A percentile compares a stretch with the other conserved stretches of the same genome.
Evolutionary conservation across 2,329 filamentous ascomycete species (phyloP).

Genomic region (Epichloe bromicola): DNA sequence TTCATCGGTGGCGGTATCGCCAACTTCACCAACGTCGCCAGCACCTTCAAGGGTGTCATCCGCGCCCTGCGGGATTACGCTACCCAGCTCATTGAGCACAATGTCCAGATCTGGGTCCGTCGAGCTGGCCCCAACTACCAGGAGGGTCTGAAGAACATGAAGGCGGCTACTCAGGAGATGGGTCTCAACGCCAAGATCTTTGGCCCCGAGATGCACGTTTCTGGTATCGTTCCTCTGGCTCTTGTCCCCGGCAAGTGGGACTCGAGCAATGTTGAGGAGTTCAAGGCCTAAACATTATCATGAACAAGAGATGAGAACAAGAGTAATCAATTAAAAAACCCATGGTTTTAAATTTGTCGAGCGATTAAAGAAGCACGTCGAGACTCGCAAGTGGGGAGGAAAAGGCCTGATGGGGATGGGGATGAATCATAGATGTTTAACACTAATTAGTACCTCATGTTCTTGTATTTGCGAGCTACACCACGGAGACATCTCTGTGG

Average conservation of each 20-base stretch:
- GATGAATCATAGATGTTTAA: conserved; percentile 9
- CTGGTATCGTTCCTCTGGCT: conserved; percentile 88
- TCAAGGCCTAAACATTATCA: conserved; percentile 33
- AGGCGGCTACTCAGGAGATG: conserved; percentile 86
- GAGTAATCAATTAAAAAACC: background rate
- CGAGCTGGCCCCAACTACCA: conserved; percentile 92
- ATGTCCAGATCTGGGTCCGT: conserved; percentile 92
- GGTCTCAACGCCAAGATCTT: conserved; percentile 59
- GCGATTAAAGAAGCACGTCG: background rate
- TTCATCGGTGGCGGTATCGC: conserved; percentile 99
- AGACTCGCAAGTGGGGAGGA: background rate
- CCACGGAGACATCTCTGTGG: conserved; percentile 9
- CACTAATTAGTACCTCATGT: conserved; percentile 12
- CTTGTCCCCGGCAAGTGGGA: conserved; percentile 55
- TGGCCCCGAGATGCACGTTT: conserved; percentile 84
- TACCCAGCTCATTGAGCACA: conserved; percentile 81
- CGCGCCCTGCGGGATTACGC: conserved; percentile 85
- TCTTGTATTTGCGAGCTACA: conserved; percentile 24
- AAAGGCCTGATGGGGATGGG: background rate
- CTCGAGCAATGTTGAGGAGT: conserved; percentile 48
- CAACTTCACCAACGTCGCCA: conserved; percentile 99
- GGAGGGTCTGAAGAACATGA: conserved; percentile 99
- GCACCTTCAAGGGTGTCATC: conserved; percentile 99
- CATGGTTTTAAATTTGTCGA: background rate
- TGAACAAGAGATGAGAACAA: background rate